Evolutionary conservation across 805 yeast genomes (phyloP), one percentile per base, ranked within the genome.

Genomic region (Ogataea saltuana): DNA sequence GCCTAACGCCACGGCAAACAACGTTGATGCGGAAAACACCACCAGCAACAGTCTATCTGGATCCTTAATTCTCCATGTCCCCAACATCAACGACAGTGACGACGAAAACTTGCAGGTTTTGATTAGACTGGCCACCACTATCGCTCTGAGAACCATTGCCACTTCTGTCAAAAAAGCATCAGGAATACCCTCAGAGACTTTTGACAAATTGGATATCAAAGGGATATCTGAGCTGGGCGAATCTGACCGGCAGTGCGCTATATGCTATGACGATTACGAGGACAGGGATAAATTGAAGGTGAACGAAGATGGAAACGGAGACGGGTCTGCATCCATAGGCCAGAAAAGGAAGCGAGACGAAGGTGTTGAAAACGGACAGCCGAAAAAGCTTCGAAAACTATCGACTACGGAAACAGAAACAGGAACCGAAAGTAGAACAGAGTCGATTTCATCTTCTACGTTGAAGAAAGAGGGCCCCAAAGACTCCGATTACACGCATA

Each of bases 61-160:
- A 0, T 75, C 85, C 1, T 65, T 84, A 26, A 72, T 81, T 25
- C 64, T 84, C 53, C 78, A 82, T 30, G 77, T 84, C 22, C 87
- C 89, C n/a, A 81, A 82, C 53, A 79, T 79, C 32, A 63, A 72
- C 13, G 77, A 78, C 45, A 69, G 80, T 22, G 78, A 82, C 41
- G 83, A 81, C n/a, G 73, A 75, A 27, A 71, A 78, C 26, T 67
- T 83, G 23, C 81, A 78, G 54, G 79, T 76, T 26, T 70, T 84
- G 42, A 76, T 85, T 10, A 69, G 82, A 20, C 63, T 84, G 44
- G 88, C 89, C 2, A 82, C 90, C 0, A 79, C 80, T 19, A 72
- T 84, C 61, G 89, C 89, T 1, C 71, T 82, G 59, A 67, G 83
- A 29, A 79, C 87, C 12, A 76, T 83, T 27, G 70, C 78, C 4